Percentiles rank a stretch among this genome's conserved stretches.
Evolutionary conservation across 345 rosid species (phyloP).

Genomic region (Moringa oleifera): DNA sequence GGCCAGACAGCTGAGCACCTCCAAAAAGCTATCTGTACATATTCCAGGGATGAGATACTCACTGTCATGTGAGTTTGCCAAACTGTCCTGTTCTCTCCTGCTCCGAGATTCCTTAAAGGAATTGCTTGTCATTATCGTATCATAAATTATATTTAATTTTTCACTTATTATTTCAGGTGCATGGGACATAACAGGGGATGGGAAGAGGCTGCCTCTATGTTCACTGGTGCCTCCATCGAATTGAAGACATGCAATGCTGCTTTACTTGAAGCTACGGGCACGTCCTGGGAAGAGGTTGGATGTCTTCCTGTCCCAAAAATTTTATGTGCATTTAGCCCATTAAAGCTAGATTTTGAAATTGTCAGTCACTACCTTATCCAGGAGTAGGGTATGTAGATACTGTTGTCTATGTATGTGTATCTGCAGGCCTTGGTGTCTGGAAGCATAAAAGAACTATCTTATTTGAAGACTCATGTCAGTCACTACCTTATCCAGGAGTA

Average conservation of each 20-base stretch:
- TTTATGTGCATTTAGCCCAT: not conserved
- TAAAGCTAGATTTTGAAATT: not conserved
- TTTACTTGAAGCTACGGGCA: slow-evolving; percentile 85
- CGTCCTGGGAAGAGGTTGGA: slow-evolving; percentile 87
- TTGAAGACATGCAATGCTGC: slow-evolving; percentile 97
- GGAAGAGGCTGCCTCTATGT: slow-evolving; percentile 97
- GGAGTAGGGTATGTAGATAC: not conserved
- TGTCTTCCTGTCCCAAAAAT: not conserved
- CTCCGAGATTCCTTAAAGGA: not conserved
- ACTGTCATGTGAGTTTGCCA: slow-evolving; percentile 70
- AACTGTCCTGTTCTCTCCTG: not conserved
- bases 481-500: not conserved
- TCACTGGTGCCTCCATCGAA: slow-evolving; percentile 67
- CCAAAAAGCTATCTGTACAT: slow-evolving; percentile 58
- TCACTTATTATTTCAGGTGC: slow-evolving; percentile 59
- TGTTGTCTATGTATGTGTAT: not conserved
- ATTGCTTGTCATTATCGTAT: not conserved
- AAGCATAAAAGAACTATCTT: no score
- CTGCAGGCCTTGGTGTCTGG: not conserved
- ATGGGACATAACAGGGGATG: slow-evolving; percentile 98
- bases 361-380: not conserved
- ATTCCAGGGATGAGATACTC: slow-evolving; percentile 55
- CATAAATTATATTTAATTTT: not conserved
- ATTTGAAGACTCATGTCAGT: not conserved
- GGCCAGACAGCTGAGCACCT: slow-evolving; percentile 96